phyloP scores from a whole-genome alignment of 23 red algal genomes.

The Gracilaria domingensis region DNA sequence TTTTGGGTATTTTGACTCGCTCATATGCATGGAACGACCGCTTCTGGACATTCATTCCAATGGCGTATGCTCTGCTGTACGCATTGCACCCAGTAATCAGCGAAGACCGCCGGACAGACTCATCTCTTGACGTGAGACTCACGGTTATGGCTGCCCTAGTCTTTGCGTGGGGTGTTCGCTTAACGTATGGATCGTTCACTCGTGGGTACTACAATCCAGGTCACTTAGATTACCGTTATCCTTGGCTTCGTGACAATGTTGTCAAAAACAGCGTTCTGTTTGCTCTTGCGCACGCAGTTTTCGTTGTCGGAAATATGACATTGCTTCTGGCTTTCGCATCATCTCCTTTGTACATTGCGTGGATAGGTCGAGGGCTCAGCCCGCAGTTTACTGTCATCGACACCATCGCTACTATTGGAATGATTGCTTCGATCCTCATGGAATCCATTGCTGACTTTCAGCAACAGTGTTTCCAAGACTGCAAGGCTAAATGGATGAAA shows the following conservation, averaged over 20 bases:
- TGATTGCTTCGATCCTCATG: conserved; percentile 22
- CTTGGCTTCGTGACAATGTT: conserved; percentile 56
- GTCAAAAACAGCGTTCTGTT: conserved; percentile 46
- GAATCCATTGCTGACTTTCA: conserved; percentile 53
- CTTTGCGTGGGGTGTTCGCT: conserved; percentile 41
- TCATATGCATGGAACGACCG: conserved; percentile 68
- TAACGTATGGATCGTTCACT: conserved; percentile 32
- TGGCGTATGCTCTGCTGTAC: conserved; percentile 26
- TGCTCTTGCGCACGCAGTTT: conserved; percentile 32
- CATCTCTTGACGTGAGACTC: conserved; percentile 37
- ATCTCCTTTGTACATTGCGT: conserved; percentile 57
- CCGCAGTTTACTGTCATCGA: conserved; percentile 16
- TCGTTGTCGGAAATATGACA: conserved; percentile 39
- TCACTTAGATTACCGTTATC: conserved; percentile 58
- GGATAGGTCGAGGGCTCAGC: conserved; percentile 34
- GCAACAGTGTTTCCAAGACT: conserved; percentile 47
- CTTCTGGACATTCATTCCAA: conserved; percentile 58
- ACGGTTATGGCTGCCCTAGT: conserved; percentile 41
- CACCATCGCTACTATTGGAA: conserved; percentile 14
- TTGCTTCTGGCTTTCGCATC: conserved; percentile 26
- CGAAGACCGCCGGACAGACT: conserved; percentile 32
- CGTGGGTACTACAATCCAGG: conserved; percentile 58
- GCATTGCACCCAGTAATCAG: conserved; percentile 31
- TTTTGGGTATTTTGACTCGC: conserved; percentile 41
- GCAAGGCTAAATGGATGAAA: conserved; percentile 31